Evolutionary conservation across 2,329 filamentous ascomycete genomes (phyloP).

Genomic region (Monosporascus sp.): DNA sequence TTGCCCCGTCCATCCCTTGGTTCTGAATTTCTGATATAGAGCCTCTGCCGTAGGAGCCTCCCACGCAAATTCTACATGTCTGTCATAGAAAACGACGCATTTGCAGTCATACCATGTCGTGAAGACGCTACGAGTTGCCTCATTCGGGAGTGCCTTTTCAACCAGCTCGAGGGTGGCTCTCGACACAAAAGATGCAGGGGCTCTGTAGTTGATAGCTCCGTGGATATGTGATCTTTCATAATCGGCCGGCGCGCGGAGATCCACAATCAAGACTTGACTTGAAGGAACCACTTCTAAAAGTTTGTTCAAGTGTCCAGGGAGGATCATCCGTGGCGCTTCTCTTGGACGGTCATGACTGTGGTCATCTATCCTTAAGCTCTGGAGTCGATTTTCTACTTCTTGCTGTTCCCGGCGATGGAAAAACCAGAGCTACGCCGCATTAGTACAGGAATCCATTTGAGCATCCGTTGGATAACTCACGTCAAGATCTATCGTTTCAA

Average conservation of each 20-base stretch:
- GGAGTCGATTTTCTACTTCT: conserved; percentile 37
- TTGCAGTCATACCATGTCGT: conserved; percentile 39
- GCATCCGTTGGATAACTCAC: conserved; percentile 23
- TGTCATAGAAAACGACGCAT: conserved; percentile 49
- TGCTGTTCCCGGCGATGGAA: conserved; percentile 47
- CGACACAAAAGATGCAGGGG: conserved; percentile 42
- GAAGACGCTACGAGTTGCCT: conserved; percentile 41
- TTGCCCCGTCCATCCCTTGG: conserved; percentile 43
- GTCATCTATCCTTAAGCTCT: conserved; percentile 37
- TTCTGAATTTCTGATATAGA: conserved; percentile 39
- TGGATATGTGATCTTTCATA: conserved; percentile 48
- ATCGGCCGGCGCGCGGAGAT: conserved; percentile 40
- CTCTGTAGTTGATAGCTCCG: conserved; percentile 46
- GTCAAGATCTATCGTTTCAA: conserved; percentile 45
- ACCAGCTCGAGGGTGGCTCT: conserved; percentile 45
- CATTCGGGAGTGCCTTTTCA: conserved; percentile 43
- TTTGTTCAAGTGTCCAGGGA: conserved; percentile 44
- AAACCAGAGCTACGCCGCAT: conserved; percentile 40
- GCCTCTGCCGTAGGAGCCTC: conserved; percentile 45
- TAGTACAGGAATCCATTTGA: conserved; percentile 4
- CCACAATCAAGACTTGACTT: conserved; percentile 41
- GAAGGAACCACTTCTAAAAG: conserved; percentile 45
- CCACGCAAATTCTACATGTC: conserved; percentile 42
- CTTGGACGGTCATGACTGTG: conserved; percentile 20
- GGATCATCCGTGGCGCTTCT: conserved; percentile 39